A percentile compares a stretch with the other conserved stretches of the same genome.
Conservation (phyloP, 176 grass and related monocot genomes). For the Stipa capillata region DNA sequence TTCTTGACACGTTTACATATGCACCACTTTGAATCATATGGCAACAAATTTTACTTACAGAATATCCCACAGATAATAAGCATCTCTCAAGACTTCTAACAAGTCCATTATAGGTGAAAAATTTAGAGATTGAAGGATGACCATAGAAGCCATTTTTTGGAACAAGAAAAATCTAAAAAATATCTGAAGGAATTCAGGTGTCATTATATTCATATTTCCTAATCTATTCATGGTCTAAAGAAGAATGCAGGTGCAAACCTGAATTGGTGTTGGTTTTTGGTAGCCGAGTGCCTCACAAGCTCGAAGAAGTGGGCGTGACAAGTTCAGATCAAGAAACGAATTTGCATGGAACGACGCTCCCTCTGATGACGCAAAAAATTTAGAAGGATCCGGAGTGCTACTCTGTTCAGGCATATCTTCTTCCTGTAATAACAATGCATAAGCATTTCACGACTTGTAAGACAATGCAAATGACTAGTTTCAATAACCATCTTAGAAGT, state of each 20-base stretch:
- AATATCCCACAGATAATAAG: neutral
- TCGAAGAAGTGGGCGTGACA: constrained; percentile 80
- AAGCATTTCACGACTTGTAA: neutral
- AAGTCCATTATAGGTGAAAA: neutral
- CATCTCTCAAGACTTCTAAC: neutral
- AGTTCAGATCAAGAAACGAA: constrained; percentile 84
- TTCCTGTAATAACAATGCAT: constrained; percentile 15
- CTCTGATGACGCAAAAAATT: constrained; percentile 68
- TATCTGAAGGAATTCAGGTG: neutral
- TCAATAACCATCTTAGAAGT: neutral
- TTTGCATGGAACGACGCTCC: constrained; percentile 87
- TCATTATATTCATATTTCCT: neutral
- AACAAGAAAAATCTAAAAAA: neutral
- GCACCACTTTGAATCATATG: neutral
- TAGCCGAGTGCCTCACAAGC: constrained; percentile 88
- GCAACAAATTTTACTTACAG: neutral
- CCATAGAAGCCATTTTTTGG: neutral
- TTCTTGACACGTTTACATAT: neutral
- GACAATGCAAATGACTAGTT: neutral
- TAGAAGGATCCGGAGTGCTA: neutral
- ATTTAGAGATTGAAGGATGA: neutral
- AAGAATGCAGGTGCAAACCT: constrained; percentile 42
- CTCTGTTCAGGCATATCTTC: neutral
- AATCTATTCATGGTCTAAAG: neutral
- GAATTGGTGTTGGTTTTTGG: constrained; percentile 94